phyloP scores from a whole-genome alignment of 805 yeast species.

The Wickerhamomyces ciferrii region DNA sequence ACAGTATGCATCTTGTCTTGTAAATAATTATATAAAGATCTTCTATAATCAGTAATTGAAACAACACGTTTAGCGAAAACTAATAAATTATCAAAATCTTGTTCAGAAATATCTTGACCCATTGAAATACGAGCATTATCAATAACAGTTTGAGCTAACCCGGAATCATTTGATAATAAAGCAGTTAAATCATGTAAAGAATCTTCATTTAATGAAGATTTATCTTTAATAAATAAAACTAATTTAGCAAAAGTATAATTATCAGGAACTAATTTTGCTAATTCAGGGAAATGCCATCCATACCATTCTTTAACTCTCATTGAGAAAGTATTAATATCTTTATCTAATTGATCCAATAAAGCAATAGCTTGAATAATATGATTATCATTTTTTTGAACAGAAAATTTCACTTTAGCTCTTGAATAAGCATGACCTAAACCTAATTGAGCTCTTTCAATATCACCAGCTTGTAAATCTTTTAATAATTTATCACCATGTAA shows the following conservation, averaged over 20 bases:
- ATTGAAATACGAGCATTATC: slow-evolving; percentile 95
- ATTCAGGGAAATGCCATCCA: slow-evolving; percentile 98
- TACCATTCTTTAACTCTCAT: slow-evolving; percentile 99
- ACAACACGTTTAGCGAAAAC: slow-evolving; percentile 94
- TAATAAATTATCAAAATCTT: slow-evolving; percentile 87
- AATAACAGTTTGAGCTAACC: slow-evolving; percentile 82
- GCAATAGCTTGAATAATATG: slow-evolving; percentile 99
- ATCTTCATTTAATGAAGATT: slow-evolving; percentile 74
- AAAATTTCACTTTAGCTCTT: slow-evolving; percentile 97
- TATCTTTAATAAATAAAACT: slow-evolving; percentile 80
- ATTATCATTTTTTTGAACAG: slow-evolving; percentile 97
- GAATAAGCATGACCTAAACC: slow-evolving; percentile 99
- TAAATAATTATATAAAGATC: slow-evolving; percentile 76
- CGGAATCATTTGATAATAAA: slow-evolving; percentile 77
- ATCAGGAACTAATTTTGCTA: slow-evolving; percentile 97
- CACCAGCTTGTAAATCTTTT: slow-evolving; percentile 91
- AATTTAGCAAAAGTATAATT: slow-evolving; percentile 94
- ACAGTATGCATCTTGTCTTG: slow-evolving; percentile 96
- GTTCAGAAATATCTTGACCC: slow-evolving; percentile 97
- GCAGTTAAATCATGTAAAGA: slow-evolving; percentile 89
- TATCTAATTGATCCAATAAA: slow-evolving; percentile 90
- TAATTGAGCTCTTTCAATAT: slow-evolving; percentile 94
- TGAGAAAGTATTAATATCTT: slow-evolving; percentile 95
- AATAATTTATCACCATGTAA: slow-evolving; percentile 82
- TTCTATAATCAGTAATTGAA: slow-evolving; percentile 86